Percentiles rank a stretch among this genome's conserved stretches.
phyloP scores from a whole-genome alignment of 129 eudicot species.

The Scalesia atractyloides region DNA sequence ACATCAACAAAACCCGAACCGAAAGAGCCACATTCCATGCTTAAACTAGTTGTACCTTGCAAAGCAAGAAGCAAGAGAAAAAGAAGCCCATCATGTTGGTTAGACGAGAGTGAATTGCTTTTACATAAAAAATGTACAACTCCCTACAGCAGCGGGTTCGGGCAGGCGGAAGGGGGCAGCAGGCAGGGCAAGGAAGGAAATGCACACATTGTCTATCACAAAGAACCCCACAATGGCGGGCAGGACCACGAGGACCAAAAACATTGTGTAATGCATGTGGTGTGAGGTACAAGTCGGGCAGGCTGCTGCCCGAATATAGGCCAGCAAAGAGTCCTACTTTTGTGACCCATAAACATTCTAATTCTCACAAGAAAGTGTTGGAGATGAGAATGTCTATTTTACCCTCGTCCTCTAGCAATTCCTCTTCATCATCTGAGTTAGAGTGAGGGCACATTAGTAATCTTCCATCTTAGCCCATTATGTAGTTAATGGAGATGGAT shows the following conservation, averaged over 20 bases:
- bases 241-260: conserved; percentile 62
- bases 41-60: conserved; percentile 44
- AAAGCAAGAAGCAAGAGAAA: conserved; percentile 31
- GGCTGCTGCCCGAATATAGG: conserved; percentile 71
- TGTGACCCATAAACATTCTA: conserved; percentile 57
- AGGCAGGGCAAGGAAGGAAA: conserved; percentile 46
- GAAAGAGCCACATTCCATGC: conserved; percentile 10
- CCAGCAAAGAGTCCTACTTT: conserved; percentile 75
- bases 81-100: conserved; percentile 43
- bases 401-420: conserved; percentile 28
- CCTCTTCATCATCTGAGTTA: conserved; percentile 17
- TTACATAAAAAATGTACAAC: conserved; percentile 36
- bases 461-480: conserved; percentile 18
- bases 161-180: conserved; percentile 29
- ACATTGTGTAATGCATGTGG: conserved; percentile 84
- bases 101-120: conserved; percentile 44
- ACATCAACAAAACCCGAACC: conserved; percentile 17
- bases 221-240: conserved; percentile 67
- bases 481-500: conserved; percentile 32
- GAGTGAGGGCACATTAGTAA: conserved; percentile 22
- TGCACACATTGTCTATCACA: conserved; percentile 60
- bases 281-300: conserved; percentile 71
- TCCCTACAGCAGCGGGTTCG: conserved; percentile 15
- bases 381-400: conserved; percentile 49
- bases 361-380: conserved; percentile 64